Percentiles rank a stretch among this genome's conserved stretches.
These are phyloP conservation scores for Colletotrichum musae DNA, from an alignment of 2,329 filamentous ascomycete genomes.

Conservation along the genomic window DNA sequence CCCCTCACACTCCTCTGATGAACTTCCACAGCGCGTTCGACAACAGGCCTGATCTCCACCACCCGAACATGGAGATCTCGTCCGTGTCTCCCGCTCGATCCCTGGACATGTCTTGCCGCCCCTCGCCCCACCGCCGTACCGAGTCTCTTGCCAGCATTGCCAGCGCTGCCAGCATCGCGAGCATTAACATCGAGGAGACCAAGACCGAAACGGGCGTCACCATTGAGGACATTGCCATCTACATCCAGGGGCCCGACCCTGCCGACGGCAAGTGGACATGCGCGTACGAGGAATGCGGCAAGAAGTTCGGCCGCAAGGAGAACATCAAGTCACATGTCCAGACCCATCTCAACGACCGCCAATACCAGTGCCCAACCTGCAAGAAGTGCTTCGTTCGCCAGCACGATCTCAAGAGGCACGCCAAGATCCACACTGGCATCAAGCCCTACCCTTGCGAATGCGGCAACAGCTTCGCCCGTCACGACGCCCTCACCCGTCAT, in stretches of 20 bases:
- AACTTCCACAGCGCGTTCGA: slow-evolving; percentile 61
- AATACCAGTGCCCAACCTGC: slow-evolving; percentile 94
- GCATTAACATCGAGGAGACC: slow-evolving; percentile 75
- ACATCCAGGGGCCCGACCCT: slow-evolving; percentile 80
- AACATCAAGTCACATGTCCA: slow-evolving; percentile 99
- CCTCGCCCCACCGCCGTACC: slow-evolving; percentile 66
- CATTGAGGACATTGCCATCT: slow-evolving; percentile 84
- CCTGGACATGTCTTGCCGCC: slow-evolving; percentile 47
- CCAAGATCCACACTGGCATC: slow-evolving; percentile 96
- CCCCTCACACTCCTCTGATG: slow-evolving; percentile 66
- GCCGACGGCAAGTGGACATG: slow-evolving; percentile 86
- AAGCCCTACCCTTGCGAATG: slow-evolving; percentile 97
- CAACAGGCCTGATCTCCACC: slow-evolving; percentile 58
- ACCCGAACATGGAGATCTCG: slow-evolving; percentile 41
- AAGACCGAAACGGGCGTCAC: slow-evolving; percentile 87
- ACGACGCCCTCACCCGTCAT: slow-evolving; percentile 95
- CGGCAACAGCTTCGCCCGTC: slow-evolving; percentile 93
- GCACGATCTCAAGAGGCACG: slow-evolving; percentile 96
- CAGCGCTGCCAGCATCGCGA: slow-evolving; percentile 72
- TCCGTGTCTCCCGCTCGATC: slow-evolving; percentile 44
- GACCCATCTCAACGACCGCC: slow-evolving; percentile 95
- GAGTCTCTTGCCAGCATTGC: slow-evolving; percentile 72
- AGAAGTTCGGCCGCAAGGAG: slow-evolving; percentile 95
- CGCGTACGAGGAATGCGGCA: slow-evolving; percentile 83
- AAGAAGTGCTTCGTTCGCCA: slow-evolving; percentile 96